These are phyloP conservation scores for Candida cerambycidarum DNA, from an alignment of 805 yeast genomes.

Conservation along the genomic window DNA sequence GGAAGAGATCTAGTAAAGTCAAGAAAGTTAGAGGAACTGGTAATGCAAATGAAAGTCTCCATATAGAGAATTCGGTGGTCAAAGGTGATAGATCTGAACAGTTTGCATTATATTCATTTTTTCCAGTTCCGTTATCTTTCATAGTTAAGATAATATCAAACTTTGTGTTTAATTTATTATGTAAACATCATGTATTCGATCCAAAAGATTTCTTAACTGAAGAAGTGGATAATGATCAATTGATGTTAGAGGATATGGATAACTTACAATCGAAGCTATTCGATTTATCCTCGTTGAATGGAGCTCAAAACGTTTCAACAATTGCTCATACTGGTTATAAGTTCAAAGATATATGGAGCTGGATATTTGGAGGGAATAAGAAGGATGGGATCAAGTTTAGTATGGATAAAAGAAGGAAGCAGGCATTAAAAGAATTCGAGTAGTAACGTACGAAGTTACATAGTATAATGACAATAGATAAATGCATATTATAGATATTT, in stretches of 20 bases:
- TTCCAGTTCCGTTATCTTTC: constrained; percentile 40
- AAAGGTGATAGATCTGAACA: constrained; percentile 31
- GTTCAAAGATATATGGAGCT: constrained; percentile 22
- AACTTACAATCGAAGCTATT: constrained; percentile 36
- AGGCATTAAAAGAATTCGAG: constrained; percentile 42
- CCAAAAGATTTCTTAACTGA: constrained; percentile 19
- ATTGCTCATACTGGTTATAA: constrained; percentile 29
- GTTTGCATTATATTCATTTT: constrained; percentile 40
- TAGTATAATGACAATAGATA: background rate
- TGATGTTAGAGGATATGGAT: constrained; percentile 28
- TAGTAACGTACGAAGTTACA: constrained; percentile 14
- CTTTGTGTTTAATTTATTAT: constrained; percentile 21
- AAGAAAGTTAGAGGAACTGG: constrained; percentile 11
- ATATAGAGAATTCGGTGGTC: constrained; percentile 18
- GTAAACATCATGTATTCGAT: constrained; percentile 21
- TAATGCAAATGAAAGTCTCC: constrained; percentile 13
- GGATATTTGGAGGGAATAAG: constrained; percentile 19
- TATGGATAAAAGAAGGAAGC: constrained; percentile 42
- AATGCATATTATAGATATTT: too few relatives aligned
- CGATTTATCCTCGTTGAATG: constrained; percentile 41
- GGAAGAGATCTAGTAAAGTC: constrained; percentile 19
- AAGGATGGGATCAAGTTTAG: constrained; percentile 21
- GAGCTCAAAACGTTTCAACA: constrained; percentile 36
- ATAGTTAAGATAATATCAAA: constrained; percentile 21
- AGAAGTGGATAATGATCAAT: constrained; percentile 22